These are phyloP conservation scores for Rhododendron kiyosumense DNA, from an alignment of 148 eudicot species.

Conservation along the genomic window DNA sequence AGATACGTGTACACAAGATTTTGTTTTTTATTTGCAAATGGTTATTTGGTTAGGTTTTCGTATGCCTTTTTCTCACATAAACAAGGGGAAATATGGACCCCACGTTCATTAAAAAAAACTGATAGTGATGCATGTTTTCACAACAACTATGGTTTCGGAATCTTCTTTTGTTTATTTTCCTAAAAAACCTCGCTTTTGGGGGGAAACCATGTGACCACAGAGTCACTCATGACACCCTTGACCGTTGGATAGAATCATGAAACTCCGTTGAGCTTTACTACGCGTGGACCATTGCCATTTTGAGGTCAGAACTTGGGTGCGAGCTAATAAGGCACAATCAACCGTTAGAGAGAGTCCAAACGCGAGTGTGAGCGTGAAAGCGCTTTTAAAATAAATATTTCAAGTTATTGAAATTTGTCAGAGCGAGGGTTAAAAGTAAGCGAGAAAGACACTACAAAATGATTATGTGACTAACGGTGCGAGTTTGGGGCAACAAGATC, in stretches of 20 bases:
- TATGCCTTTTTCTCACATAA: background rate
- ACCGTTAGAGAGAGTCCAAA: too few species aligned
- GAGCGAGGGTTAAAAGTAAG: background rate
- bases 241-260: background rate
- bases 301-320: background rate
- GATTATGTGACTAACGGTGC: too few species aligned
- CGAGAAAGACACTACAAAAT: background rate
- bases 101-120: background rate
- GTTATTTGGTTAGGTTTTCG: background rate
- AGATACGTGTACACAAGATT: background rate
- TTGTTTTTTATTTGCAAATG: constrained; percentile 7
- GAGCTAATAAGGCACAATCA: too few species aligned
- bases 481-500: too few species aligned
- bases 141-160: background rate
- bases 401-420: too few species aligned
- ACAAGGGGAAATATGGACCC: background rate
- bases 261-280: background rate
- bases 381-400: too few species aligned
- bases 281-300: background rate
- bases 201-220: background rate
- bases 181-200: background rate
- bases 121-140: constrained; percentile 1
- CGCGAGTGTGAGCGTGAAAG: background rate
- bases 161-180: background rate
- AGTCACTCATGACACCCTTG: background rate